Evolutionary conservation across 208 protist genomes (phyloP).

Genomic region (Herpetomonas samuelpessoai): DNA sequence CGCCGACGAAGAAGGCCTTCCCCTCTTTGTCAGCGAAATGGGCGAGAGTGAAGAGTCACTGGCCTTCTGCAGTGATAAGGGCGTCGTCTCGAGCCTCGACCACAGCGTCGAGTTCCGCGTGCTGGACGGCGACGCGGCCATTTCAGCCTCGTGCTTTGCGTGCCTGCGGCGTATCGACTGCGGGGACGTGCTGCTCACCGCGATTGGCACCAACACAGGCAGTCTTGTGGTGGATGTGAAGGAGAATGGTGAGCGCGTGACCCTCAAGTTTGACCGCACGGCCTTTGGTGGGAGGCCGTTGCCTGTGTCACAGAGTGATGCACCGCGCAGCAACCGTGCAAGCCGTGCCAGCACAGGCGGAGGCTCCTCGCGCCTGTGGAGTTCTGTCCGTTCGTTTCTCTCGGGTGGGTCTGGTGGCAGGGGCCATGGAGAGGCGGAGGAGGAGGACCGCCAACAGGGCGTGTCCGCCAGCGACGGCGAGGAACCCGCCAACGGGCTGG

Average conservation of each 20-base stretch:
- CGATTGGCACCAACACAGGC: constrained; percentile 54
- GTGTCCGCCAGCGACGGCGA: not conserved
- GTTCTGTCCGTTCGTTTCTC: constrained; percentile 29
- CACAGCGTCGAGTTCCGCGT: constrained; percentile 73
- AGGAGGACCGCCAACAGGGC: not conserved
- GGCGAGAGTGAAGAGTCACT: constrained; percentile 55
- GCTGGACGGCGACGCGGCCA: constrained; percentile 35
- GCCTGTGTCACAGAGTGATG: constrained; percentile 7
- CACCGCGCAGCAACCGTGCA: not conserved
- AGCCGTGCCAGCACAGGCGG: constrained; percentile 1
- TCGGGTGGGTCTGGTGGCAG: constrained; percentile 2
- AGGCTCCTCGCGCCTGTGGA: constrained; percentile 5
- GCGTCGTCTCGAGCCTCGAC: constrained; percentile 76
- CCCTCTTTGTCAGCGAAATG: constrained; percentile 78
- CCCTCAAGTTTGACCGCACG: constrained; percentile 43
- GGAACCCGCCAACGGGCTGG: not conserved
- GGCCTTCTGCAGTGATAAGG: constrained; percentile 74
- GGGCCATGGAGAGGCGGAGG: not conserved
- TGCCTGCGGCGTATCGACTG: constrained; percentile 40
- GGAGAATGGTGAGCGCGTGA: constrained; percentile 51
- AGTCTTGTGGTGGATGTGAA: constrained; percentile 61
- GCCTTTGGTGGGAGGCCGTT: constrained; percentile 14
- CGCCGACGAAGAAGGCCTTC: constrained; percentile 46
- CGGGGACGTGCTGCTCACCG: constrained; percentile 41
- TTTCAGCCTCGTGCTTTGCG: constrained; percentile 55